Evolutionary conservation across 2,329 filamentous ascomycete species (phyloP), one percentile per base, ranked within the genome.

Genomic region (Fusarium hainanense): DNA sequence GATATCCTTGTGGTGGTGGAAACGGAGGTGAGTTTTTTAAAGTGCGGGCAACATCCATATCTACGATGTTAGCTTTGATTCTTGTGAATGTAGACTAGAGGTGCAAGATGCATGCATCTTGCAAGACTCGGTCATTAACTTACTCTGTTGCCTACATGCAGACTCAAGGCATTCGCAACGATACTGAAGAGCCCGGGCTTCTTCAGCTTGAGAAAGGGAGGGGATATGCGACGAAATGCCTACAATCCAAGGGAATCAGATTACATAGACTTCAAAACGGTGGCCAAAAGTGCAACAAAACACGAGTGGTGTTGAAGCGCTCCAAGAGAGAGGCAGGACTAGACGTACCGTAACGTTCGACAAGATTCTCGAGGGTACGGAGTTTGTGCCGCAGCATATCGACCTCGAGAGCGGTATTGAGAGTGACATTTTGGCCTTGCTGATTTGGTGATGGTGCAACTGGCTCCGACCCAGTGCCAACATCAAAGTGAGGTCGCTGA

Each of bases 151-250:
- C 54, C 86, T 75, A 71, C 85, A 85, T 58, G 82, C 83, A 54
- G 80, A 80, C 73, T 88, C 85, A 57, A 89, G 83, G 75, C 85
- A 87, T 77, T 89, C 87, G 77, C 86, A 88, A 69, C 84, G 84
- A 72, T 88, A 87, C 75, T 89, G 87, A 55, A 88, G 77, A 40
- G 82, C 81, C 58, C 87, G 82, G 27, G 87, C 87, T 75, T 89
- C 87, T 76, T 89, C 87, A 25, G 83, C 81, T 67, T 87, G 85
- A 55, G 85, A 88, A 57, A 87, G 77, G 66, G 82, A 78, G 25
- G 83, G 82, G 49, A 84, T 74, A 65, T 68, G 74, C 49, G 76
- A 74, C 25, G 70, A 42, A 57, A 76, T 71, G 66, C 75, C 76
- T 79, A 67, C 41, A 50, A 23, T 18, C 55, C 34, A 65, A 42